phyloP scores from a whole-genome alignment of 2,329 filamentous ascomycete species.

The Neonectria neomacrospora region DNA sequence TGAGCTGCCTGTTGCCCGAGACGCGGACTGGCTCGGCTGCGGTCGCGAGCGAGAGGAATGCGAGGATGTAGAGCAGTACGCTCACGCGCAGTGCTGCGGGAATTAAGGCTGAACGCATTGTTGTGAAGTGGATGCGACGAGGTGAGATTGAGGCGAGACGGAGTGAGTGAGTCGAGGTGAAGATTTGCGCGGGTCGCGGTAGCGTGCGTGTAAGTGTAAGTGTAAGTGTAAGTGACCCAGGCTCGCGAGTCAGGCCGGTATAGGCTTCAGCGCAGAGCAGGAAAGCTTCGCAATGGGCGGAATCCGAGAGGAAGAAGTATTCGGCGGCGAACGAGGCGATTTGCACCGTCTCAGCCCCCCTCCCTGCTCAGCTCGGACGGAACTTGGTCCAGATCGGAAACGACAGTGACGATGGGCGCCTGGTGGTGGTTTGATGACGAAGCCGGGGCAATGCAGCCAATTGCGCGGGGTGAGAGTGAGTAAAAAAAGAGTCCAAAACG shows the following conservation, averaged over 20 bases:
- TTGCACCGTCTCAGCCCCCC: background rate
- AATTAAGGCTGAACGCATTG: conserved; percentile 33
- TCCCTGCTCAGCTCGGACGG: conserved; percentile 2
- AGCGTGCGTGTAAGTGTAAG: conserved; percentile 10
- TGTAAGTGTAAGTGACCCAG: background rate
- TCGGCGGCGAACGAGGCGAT: background rate
- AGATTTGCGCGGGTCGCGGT: conserved; percentile 3
- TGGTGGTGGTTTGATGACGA: conserved; percentile 11
- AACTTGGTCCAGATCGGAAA: conserved; percentile 11
- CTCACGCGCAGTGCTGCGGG: conserved; percentile 19
- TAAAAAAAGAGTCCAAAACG: conserved; percentile 7
- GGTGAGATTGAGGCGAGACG: background rate
- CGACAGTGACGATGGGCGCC: conserved; percentile 3
- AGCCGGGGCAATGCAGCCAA: background rate
- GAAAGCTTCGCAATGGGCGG: background rate
- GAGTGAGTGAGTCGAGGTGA: conserved; percentile 2
- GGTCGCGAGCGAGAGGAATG: conserved; percentile 24
- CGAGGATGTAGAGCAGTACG: conserved; percentile 32
- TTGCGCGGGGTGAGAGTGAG: background rate
- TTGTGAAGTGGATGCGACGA: conserved; percentile 10
- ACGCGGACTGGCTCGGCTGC: conserved; percentile 31
- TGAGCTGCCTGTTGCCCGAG: conserved; percentile 28
- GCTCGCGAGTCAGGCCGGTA: background rate
- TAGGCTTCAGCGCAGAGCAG: background rate
- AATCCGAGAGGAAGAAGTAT: background rate